phyloP scores from a whole-genome alignment of 2,329 filamentous ascomycete species.

The Exophiala aquamarina region DNA sequence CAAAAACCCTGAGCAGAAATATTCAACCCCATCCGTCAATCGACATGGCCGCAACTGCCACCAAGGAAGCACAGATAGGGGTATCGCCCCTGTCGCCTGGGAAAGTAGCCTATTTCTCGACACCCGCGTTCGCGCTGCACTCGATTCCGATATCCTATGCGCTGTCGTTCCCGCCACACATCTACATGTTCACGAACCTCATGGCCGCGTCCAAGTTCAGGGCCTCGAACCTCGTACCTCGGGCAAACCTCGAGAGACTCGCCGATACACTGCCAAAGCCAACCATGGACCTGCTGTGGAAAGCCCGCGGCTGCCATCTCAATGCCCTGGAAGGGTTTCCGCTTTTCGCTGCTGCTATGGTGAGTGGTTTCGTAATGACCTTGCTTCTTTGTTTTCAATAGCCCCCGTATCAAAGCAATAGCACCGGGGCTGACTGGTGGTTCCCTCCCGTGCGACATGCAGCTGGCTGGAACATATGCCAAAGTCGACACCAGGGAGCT shows the following conservation, averaged over 20 bases:
- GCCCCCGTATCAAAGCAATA: no score
- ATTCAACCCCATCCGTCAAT: no score
- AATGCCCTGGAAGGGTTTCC: conserved; percentile 38
- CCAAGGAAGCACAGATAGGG: neutral
- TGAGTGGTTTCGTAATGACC: conserved; percentile 11
- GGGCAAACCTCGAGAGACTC: conserved; percentile 33
- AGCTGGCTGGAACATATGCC: conserved; percentile 36
- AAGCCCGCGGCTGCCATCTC: conserved; percentile 34
- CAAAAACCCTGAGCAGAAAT: no score
- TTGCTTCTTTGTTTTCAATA: no score
- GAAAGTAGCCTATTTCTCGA: conserved; percentile 7
- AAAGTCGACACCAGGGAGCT: conserved; percentile 33
- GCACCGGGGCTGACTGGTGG: no score
- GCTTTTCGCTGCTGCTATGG: conserved; percentile 37
- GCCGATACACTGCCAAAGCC: conserved; percentile 30
- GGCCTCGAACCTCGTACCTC: conserved; percentile 34
- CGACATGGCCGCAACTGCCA: no score
- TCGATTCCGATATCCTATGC: conserved; percentile 34
- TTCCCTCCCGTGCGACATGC: neutral
- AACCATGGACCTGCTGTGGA: conserved; percentile 28
- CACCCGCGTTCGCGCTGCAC: conserved; percentile 29
- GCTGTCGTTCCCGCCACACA: conserved; percentile 33
- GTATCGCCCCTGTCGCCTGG: neutral
- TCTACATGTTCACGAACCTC: conserved; percentile 33
- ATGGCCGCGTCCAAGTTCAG: conserved; percentile 33